A percentile compares a stretch with the other conserved stretches of the same genome.
These are phyloP conservation scores for Malassezia caprae DNA, from an alignment of 1,284 basidiomycete genomes.

Conservation along the genomic window DNA sequence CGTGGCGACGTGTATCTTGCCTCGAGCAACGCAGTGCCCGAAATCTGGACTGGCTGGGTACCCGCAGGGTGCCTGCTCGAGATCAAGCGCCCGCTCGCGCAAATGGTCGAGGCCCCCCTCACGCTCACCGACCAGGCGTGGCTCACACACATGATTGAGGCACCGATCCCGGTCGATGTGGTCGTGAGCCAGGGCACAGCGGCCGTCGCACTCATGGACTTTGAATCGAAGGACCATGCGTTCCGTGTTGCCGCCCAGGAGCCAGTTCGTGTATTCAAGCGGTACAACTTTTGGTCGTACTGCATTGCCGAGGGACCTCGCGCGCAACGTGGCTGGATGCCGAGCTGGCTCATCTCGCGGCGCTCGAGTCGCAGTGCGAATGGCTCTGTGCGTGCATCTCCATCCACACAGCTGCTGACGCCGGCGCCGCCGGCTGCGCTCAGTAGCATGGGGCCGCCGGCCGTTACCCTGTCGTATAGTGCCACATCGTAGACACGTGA, in stretches of 20 bases:
- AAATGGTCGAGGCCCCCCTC: slow-evolving; percentile 31
- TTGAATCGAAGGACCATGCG: slow-evolving; percentile 71
- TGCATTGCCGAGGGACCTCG: slow-evolving; percentile 40
- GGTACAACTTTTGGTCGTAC: slow-evolving; percentile 91
- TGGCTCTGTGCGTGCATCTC: background rate
- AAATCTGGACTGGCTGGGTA: slow-evolving; percentile 46
- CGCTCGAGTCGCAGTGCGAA: background rate
- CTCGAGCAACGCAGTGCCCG: background rate
- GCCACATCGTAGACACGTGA: background rate
- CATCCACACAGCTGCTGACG: background rate
- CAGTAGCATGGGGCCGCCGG: background rate
- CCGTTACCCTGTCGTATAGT: background rate
- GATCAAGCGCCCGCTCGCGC: slow-evolving; percentile 52
- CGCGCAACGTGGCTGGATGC: slow-evolving; percentile 42
- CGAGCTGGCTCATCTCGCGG: slow-evolving; percentile 34
- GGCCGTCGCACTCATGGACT: slow-evolving; percentile 87
- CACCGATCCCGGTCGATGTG: slow-evolving; percentile 68
- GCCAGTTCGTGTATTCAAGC: slow-evolving; percentile 80
- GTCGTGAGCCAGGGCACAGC: slow-evolving; percentile 90
- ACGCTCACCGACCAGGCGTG: slow-evolving; percentile 14
- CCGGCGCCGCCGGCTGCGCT: background rate
- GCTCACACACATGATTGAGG: slow-evolving; percentile 34
- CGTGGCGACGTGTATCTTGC: slow-evolving; percentile 58
- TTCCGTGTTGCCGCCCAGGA: slow-evolving; percentile 76
- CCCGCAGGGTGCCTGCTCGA: slow-evolving; percentile 74